Percentiles rank a stretch among this genome's conserved stretches.
Evolutionary conservation across 805 yeast genomes (phyloP).

Genomic region (Teunomyces stri): DNA sequence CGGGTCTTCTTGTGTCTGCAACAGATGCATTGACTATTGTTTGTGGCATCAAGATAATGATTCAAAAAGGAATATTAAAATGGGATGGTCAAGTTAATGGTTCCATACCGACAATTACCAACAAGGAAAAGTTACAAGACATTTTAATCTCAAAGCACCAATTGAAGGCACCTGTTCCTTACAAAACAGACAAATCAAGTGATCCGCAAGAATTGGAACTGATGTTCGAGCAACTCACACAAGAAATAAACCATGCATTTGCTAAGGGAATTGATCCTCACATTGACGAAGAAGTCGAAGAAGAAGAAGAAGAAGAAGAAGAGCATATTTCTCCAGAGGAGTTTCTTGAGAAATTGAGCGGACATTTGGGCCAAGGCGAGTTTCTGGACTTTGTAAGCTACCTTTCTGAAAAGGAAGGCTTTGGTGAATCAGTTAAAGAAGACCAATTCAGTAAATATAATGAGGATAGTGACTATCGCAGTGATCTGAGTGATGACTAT

Average conservation of each 20-base stretch:
- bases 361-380: constrained; percentile 2
- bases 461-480: constrained; percentile 13
- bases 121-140: neutral
- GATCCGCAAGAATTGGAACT: neutral
- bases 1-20: neutral
- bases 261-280: neutral
- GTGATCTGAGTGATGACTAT: constrained; percentile 7
- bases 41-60: neutral
- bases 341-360: neutral
- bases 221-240: neutral
- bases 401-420: constrained; percentile 4
- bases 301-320: constrained; percentile 1
- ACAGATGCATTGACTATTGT: neutral
- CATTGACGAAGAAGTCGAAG: neutral
- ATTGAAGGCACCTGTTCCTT: neutral
- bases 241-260: neutral
- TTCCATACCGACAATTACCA: neutral
- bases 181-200: neutral
- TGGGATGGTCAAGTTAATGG: neutral
- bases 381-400: constrained; percentile 11
- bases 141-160: neutral
- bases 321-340: neutral
- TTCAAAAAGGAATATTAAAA: neutral
- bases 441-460: constrained; percentile 7
- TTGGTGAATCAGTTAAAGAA: neutral